Percentiles rank a stretch among this genome's conserved stretches.
phyloP scores from a whole-genome alignment of 768 basidiomycete genomes.

The Nidularia sp. region DNA sequence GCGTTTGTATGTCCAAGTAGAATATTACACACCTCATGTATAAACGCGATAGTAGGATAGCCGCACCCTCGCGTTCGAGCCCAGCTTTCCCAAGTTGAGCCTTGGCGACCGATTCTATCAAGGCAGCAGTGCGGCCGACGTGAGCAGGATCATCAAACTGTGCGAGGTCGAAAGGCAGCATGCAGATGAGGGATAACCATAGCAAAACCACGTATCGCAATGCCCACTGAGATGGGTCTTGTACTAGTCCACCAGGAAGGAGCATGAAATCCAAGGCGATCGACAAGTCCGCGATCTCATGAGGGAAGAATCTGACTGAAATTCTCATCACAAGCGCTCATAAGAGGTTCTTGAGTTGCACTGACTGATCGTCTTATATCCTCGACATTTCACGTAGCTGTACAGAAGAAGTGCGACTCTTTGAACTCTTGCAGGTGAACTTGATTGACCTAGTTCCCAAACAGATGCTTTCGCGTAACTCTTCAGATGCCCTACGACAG shows the following conservation, averaged over 20 bases:
- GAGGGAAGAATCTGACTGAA: slow-evolving; percentile 90
- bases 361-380: slow-evolving; percentile 89
- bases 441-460: slow-evolving; percentile 18
- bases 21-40: slow-evolving; percentile 63
- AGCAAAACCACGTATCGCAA: slow-evolving; percentile 80
- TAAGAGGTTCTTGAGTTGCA: slow-evolving; percentile 11
- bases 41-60: slow-evolving; percentile 73
- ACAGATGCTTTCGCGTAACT: slow-evolving; percentile 41
- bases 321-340: slow-evolving; percentile 1
- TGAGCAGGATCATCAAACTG: slow-evolving; percentile 70
- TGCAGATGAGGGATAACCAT: slow-evolving; percentile 93
- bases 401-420: slow-evolving; percentile 67
- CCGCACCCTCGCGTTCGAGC: slow-evolving; percentile 81
- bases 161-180: slow-evolving; percentile 87
- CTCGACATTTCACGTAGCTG: slow-evolving; percentile 80
- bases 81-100: slow-evolving; percentile 63
- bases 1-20: not conserved
- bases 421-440: slow-evolving; percentile 36
- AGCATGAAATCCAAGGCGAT: slow-evolving; percentile 68
- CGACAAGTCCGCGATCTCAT: slow-evolving; percentile 79
- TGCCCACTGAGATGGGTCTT: slow-evolving; percentile 59
- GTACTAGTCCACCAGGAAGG: slow-evolving; percentile 35
- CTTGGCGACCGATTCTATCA: slow-evolving; percentile 58
- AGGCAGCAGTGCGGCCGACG: slow-evolving; percentile 48
- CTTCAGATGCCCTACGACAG: slow-evolving; percentile 66